phyloP scores from a whole-genome alignment of 1,139 yeast species.

The Pichia kudriavzevii region DNA sequence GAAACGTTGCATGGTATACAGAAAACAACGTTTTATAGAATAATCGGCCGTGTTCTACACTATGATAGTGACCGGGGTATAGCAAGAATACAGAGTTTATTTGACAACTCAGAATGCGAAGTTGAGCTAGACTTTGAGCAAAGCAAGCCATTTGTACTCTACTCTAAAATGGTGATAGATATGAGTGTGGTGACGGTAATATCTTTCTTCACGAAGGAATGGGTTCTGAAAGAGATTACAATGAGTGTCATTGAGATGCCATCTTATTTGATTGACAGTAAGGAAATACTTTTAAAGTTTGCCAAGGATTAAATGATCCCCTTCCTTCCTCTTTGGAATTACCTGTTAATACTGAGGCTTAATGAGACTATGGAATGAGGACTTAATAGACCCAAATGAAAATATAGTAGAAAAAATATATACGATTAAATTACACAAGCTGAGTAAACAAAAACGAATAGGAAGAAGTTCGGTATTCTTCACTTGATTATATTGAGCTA shows the following conservation, averaged over 20 bases:
- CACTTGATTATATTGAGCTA: too few relatives aligned
- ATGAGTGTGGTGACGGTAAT: constrained; percentile 1
- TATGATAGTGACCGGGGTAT: constrained; percentile 21
- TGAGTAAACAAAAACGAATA: too few relatives aligned
- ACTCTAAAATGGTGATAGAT: constrained; percentile 8
- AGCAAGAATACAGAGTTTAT: constrained; percentile 11
- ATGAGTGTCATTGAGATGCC: neutral
- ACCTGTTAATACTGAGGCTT: too few relatives aligned
- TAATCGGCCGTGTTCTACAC: constrained; percentile 25
- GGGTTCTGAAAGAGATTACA: neutral
- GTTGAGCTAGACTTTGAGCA: constrained; percentile 7
- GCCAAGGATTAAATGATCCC: too few relatives aligned
- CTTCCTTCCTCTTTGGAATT: too few relatives aligned
- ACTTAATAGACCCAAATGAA: too few relatives aligned
- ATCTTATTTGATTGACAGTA: neutral
- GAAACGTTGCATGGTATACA: neutral
- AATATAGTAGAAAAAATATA: too few relatives aligned
- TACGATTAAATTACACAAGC: too few relatives aligned
- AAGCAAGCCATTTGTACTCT: neutral
- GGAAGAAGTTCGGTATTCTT: too few relatives aligned
- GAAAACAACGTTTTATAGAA: constrained; percentile 14
- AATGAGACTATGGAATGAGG: neutral
- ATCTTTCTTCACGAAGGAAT: too few relatives aligned
- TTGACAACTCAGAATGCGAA: constrained; percentile 8
- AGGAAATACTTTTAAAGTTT: neutral